Base-by-base conservation (phyloP, 371 early-diverging fungal species). In the Cokeromyces recurvatus region DNA sequence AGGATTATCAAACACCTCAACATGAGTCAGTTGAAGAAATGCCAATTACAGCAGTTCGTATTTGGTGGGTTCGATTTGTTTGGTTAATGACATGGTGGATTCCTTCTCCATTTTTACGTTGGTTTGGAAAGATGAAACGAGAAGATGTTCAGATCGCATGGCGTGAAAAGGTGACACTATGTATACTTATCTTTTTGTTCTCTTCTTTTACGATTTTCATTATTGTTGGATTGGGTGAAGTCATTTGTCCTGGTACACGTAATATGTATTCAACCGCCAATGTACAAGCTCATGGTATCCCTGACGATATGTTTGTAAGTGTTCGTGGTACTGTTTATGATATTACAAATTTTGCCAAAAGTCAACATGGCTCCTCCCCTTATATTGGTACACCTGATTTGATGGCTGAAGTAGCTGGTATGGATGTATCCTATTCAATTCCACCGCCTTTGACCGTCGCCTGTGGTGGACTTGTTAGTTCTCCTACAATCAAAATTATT, bases 101-200 rank as follows among this genome's bases (percentile, higher is more conserved):
- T 15, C 94, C 92, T 3, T 72, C 80, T 24, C 79, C 70, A 4
- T 78, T 79, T 43, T 63, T 94, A 22, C 53, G 64, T 4, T 57
- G 74, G 60, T 69, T 79, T 37, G 91, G 89, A 46, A 78, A 82
- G 43, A 91, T 92, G 84, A 81, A 82, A 51, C 84, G 83, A 37
- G 74, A 74, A 46, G 95, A 97, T 57, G 83, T 91, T 40, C 87
- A 87, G 42, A 86, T 93, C 73, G 95, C 97, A 2, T 97, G 97
- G 97, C 84, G 96, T 42, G 97, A 97, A 71, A 95, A 97, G 69
- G 83, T 94, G 10, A 85, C 96, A 1, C 76, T 98, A 21, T 94
- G 94, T 63, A 71, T 91, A 43, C 59, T 98, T 38, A 94, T 98
- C 53, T 71, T 88, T 45, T 59, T 92, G 37, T 66, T 91, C 61